phyloP scores from a whole-genome alignment of 768 basidiomycete genomes.

The Stropharia rugosoannulata region DNA sequence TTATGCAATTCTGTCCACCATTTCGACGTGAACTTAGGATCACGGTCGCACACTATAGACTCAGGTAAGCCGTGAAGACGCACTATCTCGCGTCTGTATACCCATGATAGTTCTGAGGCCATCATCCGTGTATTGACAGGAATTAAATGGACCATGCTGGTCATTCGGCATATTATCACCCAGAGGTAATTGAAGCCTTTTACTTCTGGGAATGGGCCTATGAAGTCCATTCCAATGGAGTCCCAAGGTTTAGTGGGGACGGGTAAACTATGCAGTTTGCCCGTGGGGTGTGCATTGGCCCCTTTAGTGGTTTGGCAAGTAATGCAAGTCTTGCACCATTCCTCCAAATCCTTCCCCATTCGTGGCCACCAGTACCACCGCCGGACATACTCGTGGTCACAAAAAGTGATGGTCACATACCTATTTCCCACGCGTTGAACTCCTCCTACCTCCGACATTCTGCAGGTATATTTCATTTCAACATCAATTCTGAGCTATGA shows the following conservation, averaged over 20 bases:
- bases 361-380: conserved; percentile 34
- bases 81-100: conserved; percentile 26
- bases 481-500: too few species aligned
- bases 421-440: too few species aligned
- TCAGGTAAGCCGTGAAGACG: conserved; percentile 27
- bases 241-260: conserved; percentile 26
- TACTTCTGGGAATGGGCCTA: too few species aligned
- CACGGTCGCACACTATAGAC: conserved; percentile 30
- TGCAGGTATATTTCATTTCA: too few species aligned
- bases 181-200: conserved; percentile 26
- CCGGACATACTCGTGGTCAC: too few species aligned
- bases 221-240: too few species aligned
- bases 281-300: conserved; percentile 14
- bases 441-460: too few species aligned
- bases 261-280: conserved; percentile 27
- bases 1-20: conserved; percentile 22
- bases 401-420: too few species aligned
- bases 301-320: conserved; percentile 24
- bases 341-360: conserved; percentile 16
- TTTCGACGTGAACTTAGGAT: conserved; percentile 21
- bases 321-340: conserved; percentile 22
- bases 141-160: conserved; percentile 32
- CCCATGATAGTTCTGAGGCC: conserved; percentile 27
- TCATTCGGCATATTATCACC: conserved; percentile 28
- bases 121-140: conserved; percentile 22